Evolutionary conservation across 129 eudicot species (phyloP), one percentile per base, ranked within the genome.

Genomic region (Pulicaria dysenterica): DNA sequence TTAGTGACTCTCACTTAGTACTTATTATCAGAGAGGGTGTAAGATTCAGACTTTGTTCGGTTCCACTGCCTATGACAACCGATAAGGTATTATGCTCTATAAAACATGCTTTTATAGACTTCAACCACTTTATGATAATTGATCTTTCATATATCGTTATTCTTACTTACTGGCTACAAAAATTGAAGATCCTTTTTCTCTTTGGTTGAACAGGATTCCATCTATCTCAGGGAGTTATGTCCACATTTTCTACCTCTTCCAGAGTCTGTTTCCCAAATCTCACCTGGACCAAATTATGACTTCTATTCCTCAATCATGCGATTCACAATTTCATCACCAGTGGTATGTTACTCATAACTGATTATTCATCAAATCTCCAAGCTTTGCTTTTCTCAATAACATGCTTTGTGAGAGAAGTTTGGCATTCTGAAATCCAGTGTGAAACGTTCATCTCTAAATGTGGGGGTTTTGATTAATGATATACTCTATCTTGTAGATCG

Each of bases 221-320:
- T 77, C 67, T 76, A 72, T 81, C 86, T 90, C 50, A 85, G 80
- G 77, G 96, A 94, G 64, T 67, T 84, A 37, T 73, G 31, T 50
- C 93, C 89, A 62, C 79, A 77, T 65, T 86, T 80, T 81, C 83
- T 94, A 72, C 88, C 95, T 42, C 92, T 94, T 81, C 98, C 96
- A 41, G 74, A 83, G 43, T 69, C 83, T 65, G 98, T 94, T 73
- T 87, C 89, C 69, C 97, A 85, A 71, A 94, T 90, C 55, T 84
- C 85, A 49, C 91, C 98, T 58, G 98, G 96, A 76, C 75, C 96
- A 47, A 87, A 94, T 87, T 94, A 90, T 81, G 96, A 94, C 78
- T 94, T 77, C 79, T 77, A 82, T 71, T 90, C 96, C 37, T 86
- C 88, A 70, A 81, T 78, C 69, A 83, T 94, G 96, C 92, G 96